Base-by-base conservation (phyloP, 441 rosid genomes). In the Populus hybrid region DNA sequence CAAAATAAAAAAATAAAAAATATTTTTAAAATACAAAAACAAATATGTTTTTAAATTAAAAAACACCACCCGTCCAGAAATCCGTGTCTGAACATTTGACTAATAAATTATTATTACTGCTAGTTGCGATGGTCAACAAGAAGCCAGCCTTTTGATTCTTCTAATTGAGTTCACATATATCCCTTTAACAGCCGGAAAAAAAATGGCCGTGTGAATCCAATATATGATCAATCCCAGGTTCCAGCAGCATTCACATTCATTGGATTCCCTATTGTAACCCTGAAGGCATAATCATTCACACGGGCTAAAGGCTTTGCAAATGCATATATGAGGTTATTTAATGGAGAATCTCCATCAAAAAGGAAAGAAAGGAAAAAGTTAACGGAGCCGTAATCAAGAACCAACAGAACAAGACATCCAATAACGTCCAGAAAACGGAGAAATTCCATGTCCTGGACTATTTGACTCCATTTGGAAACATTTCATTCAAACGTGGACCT, bases 381-480 rank as follows among this genome's bases (percentile, higher is more conserved):
- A 40, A 40, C 12, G 50, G 4, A 40, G 50, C 50, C 50, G 0
- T 64, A 70, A 36, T 69, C 7, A 12, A 34, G 53, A 46, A 14
- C 57, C 76, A 73, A 32, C 24, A 66, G 69, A 70, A 34, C 69
- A 12, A 67, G 73, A 76, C 79, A 75, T 80, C 16, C 6, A n/a
- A 0, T 78, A 81, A 68, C 67, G 46, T 74, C 76, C 87, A 84
- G 79, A 86, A 82, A 77, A n/a, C 20, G 42, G 80, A 72, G 77
- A 81, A 59, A 81, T 81, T 80, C 79, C 50, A 0, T 26, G 32
- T 36, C 20, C 10, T 7, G 57, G 72, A 21, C 21, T 0, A 24
- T 24, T 57, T 30, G 30, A 32, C 28, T 82, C 85, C 85, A 76
- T 74, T 74, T 80, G 83, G 81, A 82, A 77, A 70, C 82, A 72